Base-by-base conservation (phyloP, 495 filamentous ascomycete species). In the Hyaloscypha finlandica region DNA sequence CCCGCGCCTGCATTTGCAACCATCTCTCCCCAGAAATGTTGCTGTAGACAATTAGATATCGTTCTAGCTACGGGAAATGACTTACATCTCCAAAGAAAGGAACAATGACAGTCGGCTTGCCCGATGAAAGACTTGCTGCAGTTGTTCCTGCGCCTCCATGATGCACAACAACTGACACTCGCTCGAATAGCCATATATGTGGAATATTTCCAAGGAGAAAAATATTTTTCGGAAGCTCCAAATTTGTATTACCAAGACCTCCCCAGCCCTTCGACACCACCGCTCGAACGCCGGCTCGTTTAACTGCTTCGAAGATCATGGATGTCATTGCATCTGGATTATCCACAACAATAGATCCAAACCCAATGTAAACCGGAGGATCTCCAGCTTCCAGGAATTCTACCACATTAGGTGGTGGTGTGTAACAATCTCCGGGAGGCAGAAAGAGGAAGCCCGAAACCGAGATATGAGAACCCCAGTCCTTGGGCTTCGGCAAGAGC, bases 181-280 rank as follows among this genome's bases (percentile, higher is more conserved):
- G 85, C 56, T 85, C 74, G 71, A 94, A 94, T 2, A 94, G 78
- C 91, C 90, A 93, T 70, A 92, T 89, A 65, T 94, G 91, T 0
- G 87, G 87, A 19, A 81, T 85, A 67, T 88, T 88, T 51, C 86
- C 87, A 19, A 89, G 81, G 76, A 89, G 77, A 68, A 78, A 85
- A 22, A 89, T 76, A 51, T 83, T 81, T 1, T 86, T 80, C 0
- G 87, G 85, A 0, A 84, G 39, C 22, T 63, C 32, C 11, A 51
- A 31, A 9, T 33, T 9, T 32, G 20, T 74, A 31, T 87, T 84
- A 25, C 90, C 90, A 2, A 94, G 73, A 0, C 86, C 87, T 30
- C 91, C 88, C 91, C 91, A 94, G 12, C 91, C 91, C 70, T 90
- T 89, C 0, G 90, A 93, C 2, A 94, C 81, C 1, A 94, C 74